Evolutionary conservation across 129 eudicot species (phyloP).

Genomic region (carrot (Daucus carota)): DNA sequence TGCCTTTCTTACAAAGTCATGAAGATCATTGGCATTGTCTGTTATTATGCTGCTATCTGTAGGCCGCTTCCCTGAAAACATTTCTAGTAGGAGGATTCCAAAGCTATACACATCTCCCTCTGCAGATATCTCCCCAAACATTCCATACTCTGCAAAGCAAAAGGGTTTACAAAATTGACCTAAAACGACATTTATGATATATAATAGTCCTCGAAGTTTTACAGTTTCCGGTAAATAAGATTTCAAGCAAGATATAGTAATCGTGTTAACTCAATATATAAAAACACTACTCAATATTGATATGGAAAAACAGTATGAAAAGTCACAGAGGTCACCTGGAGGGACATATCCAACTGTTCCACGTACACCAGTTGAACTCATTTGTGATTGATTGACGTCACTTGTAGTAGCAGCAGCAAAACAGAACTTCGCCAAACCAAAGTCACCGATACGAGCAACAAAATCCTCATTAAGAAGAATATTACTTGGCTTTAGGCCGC

Average conservation of each 20-base stretch:
- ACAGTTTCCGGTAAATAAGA: too few relatives aligned
- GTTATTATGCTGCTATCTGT: slow-evolving; percentile 14
- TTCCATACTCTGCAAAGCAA: slow-evolving; percentile 33
- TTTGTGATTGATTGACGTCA: too few relatives aligned
- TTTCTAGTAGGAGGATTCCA: slow-evolving; percentile 29
- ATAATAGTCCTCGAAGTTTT: neutral
- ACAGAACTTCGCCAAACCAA: slow-evolving; percentile 17
- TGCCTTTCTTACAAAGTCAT: slow-evolving; percentile 5
- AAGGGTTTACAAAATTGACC: neutral
- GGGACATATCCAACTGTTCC: slow-evolving; percentile 36
- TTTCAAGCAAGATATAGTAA: neutral
- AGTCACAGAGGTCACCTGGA: slow-evolving; percentile 30
- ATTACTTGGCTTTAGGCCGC: slow-evolving; percentile 16
- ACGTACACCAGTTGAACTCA: slow-evolving; percentile 3
- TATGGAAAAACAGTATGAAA: too few relatives aligned
- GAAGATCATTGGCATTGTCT: slow-evolving; percentile 15
- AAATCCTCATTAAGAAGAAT: slow-evolving; percentile 20
- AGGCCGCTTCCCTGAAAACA: slow-evolving; percentile 30
- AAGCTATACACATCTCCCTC: slow-evolving; percentile 35
- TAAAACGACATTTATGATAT: neutral
- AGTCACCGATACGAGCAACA: slow-evolving; percentile 19
- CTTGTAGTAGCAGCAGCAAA: neutral
- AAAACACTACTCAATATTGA: neutral
- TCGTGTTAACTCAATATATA: neutral
- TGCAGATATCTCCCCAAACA: slow-evolving; percentile 25